Evolutionary conservation across 2,329 filamentous ascomycete genomes (phyloP).

Genomic region (Fusarium sulawesiense): DNA sequence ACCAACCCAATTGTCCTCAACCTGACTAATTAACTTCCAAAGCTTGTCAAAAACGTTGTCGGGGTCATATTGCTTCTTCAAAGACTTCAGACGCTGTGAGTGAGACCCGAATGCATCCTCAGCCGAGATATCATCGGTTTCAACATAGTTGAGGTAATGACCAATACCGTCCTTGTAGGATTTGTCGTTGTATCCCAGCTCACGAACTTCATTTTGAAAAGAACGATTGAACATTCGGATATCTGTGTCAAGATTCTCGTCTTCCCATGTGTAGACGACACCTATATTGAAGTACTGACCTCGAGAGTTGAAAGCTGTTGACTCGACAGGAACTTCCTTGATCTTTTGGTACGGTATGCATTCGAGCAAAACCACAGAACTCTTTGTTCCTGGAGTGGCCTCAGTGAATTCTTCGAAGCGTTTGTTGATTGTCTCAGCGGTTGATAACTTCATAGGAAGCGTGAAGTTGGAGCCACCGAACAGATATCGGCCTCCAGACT

Average conservation of each 20-base stretch:
- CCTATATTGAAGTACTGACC: constrained; percentile 42
- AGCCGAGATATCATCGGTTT: constrained; percentile 26
- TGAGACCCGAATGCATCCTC: constrained; percentile 38
- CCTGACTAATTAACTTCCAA: constrained; percentile 37
- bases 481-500: constrained; percentile 52
- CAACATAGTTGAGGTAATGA: constrained; percentile 38
- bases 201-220: constrained; percentile 34
- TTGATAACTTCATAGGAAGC: constrained; percentile 50
- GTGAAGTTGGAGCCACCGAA: constrained; percentile 59
- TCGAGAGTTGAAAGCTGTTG: constrained; percentile 42
- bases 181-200: constrained; percentile 40
- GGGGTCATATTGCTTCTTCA: constrained; percentile 40
- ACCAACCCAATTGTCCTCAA: constrained; percentile 36
- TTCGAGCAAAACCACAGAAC: constrained; percentile 36
- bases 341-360: constrained; percentile 32
- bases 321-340: constrained; percentile 26
- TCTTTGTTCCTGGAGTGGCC: constrained; percentile 17
- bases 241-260: constrained; percentile 27
- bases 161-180: constrained; percentile 32
- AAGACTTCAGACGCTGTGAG: constrained; percentile 24
- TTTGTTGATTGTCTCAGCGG: constrained; percentile 36
- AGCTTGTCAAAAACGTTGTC: constrained; percentile 40
- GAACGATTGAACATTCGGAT: constrained; percentile 39
- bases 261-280: constrained; percentile 31
- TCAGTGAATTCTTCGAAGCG: constrained; percentile 33